Conservation (phyloP, 176 grass and related monocot genomes). For the Zoysia pacifica region DNA sequence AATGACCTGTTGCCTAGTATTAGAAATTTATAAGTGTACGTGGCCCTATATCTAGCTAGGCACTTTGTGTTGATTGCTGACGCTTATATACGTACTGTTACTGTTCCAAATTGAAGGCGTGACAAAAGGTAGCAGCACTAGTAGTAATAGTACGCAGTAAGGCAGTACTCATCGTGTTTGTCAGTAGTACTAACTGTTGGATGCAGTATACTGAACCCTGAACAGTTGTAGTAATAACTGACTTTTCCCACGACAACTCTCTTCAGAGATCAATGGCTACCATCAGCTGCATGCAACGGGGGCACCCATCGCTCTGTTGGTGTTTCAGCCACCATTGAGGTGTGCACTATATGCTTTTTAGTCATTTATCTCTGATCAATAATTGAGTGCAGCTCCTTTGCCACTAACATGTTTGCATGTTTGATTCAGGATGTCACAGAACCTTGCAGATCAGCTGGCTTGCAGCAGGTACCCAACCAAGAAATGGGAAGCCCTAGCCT, state of each 20-base stretch:
- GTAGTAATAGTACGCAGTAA: neutral
- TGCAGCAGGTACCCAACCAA: slow-evolving; percentile 47
- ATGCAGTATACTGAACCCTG: neutral
- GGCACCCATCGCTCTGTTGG: slow-evolving; percentile 33
- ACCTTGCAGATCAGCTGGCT: slow-evolving; percentile 50
- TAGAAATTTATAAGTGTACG: neutral
- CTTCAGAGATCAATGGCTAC: slow-evolving; percentile 58
- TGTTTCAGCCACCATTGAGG: slow-evolving; percentile 49
- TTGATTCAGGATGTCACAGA: slow-evolving; percentile 45
- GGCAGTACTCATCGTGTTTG: neutral
- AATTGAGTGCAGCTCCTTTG: neutral
- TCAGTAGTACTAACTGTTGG: neutral
- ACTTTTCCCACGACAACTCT: slow-evolving; percentile 15
- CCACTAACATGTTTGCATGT: neutral
- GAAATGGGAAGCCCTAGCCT: slow-evolving; percentile 61
- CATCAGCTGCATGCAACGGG: slow-evolving; percentile 43
- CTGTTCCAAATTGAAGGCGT: slow-evolving; percentile 12
- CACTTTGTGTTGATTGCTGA: slow-evolving; percentile 40
- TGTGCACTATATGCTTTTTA: neutral
- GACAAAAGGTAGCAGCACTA: neutral
- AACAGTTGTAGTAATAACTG: neutral
- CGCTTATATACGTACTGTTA: neutral
- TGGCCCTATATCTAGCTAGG: slow-evolving; percentile 20
- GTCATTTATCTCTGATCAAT: neutral
- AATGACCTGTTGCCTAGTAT: slow-evolving; percentile 27